Evolutionary conservation across 805 yeast genomes (phyloP), one percentile per base, ranked within the genome.

Genomic region (Candida tibetensis): DNA sequence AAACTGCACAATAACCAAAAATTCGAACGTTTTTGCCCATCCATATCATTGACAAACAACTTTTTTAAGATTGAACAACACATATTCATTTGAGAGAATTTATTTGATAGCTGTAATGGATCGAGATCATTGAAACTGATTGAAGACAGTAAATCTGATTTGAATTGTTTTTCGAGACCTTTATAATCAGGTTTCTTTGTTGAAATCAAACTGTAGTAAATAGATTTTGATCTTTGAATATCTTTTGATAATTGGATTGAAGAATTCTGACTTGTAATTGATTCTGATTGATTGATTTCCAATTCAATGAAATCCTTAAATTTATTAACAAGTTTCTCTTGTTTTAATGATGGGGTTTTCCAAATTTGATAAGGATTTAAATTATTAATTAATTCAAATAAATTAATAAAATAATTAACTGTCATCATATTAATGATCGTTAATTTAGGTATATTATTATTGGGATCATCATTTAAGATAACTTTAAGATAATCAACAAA

Each of bases 351-450:
- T 2, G 68, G 46, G 3, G 70, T 51, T 39, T 67, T 69, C 66
- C 72, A 65, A 22, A 62, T 58, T 44, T 66, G 72, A 37, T 52
- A 55, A 0, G 74, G 74, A 22, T 51, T 53, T 13, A 57, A 40
- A 16, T 37, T 39, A 42, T 57, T 57, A 30, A 67, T 60, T 28
- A 69, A 50, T 7, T 66, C 71, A 41, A 66, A 58, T 25, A 69
- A 51, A 43, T 64, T 67, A 14, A 57, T 46, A 37, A 69, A 69
- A 46, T 66, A 69, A 46, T 69, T 67, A 26, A 58, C 60, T 4
- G 69, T 61, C 47, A 67, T 58, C 48, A 68, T 45, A 41, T 69
- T 69, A 30, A 69, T 57, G 7, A 69, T 54, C 10, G 65, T 58
- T 23, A 68, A 30, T 42, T 59, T 58, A 0, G 69, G 66, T 8